Conservation (phyloP, 2,329 filamentous ascomycete species). For the Xylaria sp. region DNA sequence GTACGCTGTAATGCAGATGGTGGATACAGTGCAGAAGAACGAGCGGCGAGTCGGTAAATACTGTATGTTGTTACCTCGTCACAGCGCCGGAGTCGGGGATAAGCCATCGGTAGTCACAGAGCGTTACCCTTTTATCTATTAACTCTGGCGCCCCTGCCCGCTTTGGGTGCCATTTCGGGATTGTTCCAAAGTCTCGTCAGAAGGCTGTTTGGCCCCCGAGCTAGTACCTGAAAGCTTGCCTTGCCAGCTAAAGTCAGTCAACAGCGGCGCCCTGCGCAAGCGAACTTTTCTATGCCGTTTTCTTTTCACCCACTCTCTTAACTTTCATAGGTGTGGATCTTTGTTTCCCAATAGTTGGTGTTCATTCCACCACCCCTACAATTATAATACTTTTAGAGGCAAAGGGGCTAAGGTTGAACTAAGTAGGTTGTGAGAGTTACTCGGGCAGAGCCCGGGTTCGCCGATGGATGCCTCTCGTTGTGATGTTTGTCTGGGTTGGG, state of each 20-base stretch:
- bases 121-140: slow-evolving; percentile 24
- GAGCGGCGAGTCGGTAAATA: background rate
- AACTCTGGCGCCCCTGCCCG: background rate
- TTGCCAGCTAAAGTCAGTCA: slow-evolving; percentile 12
- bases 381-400: background rate
- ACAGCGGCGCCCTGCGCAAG: background rate
- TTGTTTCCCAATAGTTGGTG: background rate
- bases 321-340: background rate
- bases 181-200: slow-evolving; percentile 1
- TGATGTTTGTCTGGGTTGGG: slow-evolving; percentile 14
- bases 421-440: background rate
- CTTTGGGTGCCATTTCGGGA: slow-evolving; percentile 4
- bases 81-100: background rate
- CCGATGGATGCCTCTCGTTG: slow-evolving; percentile 26
- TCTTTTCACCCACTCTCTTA: background rate
- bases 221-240: slow-evolving; percentile 38
- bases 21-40: slow-evolving; percentile 17
- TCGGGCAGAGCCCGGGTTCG: slow-evolving; percentile 4
- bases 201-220: slow-evolving; percentile 26
- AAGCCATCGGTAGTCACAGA: slow-evolving; percentile 26
- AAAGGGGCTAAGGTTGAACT: background rate
- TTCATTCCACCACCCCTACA: background rate
- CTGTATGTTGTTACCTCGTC: slow-evolving; percentile 22
- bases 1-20: background rate
- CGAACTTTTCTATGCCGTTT: background rate